Evolutionary conservation across 2,329 filamentous ascomycete genomes (phyloP), one percentile per base, ranked within the genome.

Genomic region (Colletotrichum sp.): DNA sequence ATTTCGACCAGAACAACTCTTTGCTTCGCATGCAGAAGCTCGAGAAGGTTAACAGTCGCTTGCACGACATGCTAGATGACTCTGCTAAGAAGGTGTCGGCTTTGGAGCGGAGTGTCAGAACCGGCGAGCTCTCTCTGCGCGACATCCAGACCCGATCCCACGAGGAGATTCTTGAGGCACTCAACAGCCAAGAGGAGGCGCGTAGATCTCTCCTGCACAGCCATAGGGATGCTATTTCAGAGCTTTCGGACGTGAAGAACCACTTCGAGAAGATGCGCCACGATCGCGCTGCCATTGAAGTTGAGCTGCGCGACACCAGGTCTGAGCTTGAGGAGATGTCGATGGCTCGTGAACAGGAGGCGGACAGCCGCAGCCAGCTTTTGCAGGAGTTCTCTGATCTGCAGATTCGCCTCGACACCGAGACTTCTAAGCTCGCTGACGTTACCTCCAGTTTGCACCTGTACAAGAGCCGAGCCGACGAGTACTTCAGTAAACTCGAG

Each of bases 401-500:
- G 65, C 97, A 99, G 81, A 98, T 99, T 80, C 92, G 96, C 62
- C 90, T 99, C 18, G 97, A 99, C 82, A 93, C 94, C 8, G 97
- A 99, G 85, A 92, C 93, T 1, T 98, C 95, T 1, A 96, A 95
- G 83, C 89, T 96, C 32, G 91, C 93, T 32, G 96, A 99, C 83
- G 93, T 98, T 60, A 93, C 92, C 9, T 94, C 95, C 5, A 98
- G 94, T 83, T 90, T 99, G 57, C 93, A 92, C 76, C 87, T 98
- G 77, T 99, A 99, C 89, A 98, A 98, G 90, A 93, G 92, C 78
- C 93, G 96, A 59, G 95, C 96, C 6, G 96, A 99, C 82, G 96
- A 99, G 83, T 99, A 99, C 85, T 99, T 98, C 86, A 95, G 93
- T 88, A 98, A 98, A 86, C 92, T 99, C 24, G 96, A 99, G 84